Conservation (phyloP, 169 alveolate species). For the Plasmodium coatneyi region DNA sequence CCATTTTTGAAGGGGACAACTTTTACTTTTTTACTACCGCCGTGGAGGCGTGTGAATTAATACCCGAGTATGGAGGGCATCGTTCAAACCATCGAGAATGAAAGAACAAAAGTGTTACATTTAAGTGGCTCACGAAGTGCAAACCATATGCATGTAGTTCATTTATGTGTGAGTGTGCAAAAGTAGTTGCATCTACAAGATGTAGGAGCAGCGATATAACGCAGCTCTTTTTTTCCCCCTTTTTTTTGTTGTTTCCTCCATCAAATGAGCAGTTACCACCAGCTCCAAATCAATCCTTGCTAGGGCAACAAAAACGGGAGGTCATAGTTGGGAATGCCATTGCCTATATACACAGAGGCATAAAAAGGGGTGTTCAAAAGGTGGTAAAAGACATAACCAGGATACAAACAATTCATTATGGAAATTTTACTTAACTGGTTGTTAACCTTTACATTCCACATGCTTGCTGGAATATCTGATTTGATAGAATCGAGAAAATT, state of each 20-base stretch:
- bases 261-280: background rate
- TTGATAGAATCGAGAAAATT: slow-evolving; percentile 62
- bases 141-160: background rate
- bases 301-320: slow-evolving; percentile 63
- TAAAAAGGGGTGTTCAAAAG: slow-evolving; percentile 59
- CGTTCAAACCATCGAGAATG: background rate
- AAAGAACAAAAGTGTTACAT: slow-evolving; percentile 9
- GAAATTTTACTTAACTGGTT: slow-evolving; percentile 53
- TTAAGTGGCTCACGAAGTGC: background rate
- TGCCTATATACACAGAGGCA: slow-evolving; percentile 63
- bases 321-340: slow-evolving; percentile 41
- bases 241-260: background rate
- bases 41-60: background rate
- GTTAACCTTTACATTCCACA: slow-evolving; percentile 61
- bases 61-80: background rate
- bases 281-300: background rate
- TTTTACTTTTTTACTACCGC: background rate
- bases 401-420: slow-evolving; percentile 35
- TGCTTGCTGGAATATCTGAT: slow-evolving; percentile 39
- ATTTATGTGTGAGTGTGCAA: background rate
- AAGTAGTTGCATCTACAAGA: background rate
- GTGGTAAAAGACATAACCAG: slow-evolving; percentile 58
- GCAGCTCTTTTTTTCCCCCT: background rate
- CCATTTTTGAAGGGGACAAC: background rate
- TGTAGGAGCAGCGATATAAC: background rate